Conservation (phyloP, 768 basidiomycete genomes). For the Boletus tomentosulus region DNA sequence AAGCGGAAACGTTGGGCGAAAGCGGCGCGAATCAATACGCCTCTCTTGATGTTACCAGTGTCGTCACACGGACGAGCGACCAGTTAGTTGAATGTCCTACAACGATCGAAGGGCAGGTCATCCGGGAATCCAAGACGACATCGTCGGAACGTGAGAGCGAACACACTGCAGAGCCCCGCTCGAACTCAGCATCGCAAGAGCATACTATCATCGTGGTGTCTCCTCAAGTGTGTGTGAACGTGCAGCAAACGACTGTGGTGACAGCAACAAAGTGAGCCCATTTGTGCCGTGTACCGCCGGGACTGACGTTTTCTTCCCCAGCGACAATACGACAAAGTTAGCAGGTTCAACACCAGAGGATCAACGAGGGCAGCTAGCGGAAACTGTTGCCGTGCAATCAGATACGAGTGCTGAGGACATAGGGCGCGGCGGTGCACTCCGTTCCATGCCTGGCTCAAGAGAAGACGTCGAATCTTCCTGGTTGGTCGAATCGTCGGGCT, state of each 20-base stretch:
- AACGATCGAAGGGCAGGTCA: not conserved
- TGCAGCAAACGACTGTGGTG: not conserved
- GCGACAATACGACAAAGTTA: not conserved
- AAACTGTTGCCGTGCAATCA: not conserved
- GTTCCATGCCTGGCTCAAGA: not conserved
- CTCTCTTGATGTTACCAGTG: not conserved
- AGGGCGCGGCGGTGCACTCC: no score
- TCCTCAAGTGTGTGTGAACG: conserved; percentile 1
- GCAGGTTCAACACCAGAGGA: not conserved
- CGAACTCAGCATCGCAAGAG: not conserved
- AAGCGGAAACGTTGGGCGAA: not conserved
- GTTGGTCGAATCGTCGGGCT: not conserved
- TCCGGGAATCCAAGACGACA: not conserved
- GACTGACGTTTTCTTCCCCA: not conserved
- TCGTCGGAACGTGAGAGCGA: not conserved
- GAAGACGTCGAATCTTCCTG: not conserved
- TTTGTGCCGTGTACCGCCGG: not conserved
- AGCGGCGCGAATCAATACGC: not conserved
- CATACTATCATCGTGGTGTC: not conserved
- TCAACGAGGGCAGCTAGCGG: not conserved
- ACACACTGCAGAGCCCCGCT: not conserved
- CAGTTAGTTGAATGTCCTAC: not conserved
- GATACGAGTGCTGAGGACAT: not conserved
- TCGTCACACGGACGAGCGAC: not conserved
- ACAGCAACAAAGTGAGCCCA: not conserved